phyloP scores from a whole-genome alignment of 1,284 basidiomycete species.

The Lentinus polychrous region DNA sequence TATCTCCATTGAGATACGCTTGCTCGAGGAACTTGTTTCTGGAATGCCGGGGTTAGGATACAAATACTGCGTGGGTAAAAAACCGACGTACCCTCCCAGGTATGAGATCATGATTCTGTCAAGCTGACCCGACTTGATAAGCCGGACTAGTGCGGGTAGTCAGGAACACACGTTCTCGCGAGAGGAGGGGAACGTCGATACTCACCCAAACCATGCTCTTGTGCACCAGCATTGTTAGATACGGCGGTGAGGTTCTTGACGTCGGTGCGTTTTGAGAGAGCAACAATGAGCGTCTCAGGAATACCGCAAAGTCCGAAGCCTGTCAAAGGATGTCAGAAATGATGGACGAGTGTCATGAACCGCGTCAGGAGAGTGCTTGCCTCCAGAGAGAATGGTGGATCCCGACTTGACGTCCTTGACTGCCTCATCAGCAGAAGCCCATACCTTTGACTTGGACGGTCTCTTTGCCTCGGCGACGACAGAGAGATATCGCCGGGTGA shows the following conservation, averaged over 20 bases:
- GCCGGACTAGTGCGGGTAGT: slow-evolving; percentile 44
- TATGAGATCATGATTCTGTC: slow-evolving; percentile 82
- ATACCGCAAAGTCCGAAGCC: slow-evolving; percentile 76
- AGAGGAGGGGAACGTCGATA: slow-evolving; percentile 1
- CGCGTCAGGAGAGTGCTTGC: slow-evolving; percentile 37
- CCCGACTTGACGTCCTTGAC: slow-evolving; percentile 79
- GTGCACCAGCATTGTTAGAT: slow-evolving; percentile 86
- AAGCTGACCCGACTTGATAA: slow-evolving; percentile 73
- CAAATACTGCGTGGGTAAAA: slow-evolving; percentile 2
- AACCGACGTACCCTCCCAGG: slow-evolving; percentile 62
- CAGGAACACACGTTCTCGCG: not conserved
- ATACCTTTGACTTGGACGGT: slow-evolving; percentile 67
- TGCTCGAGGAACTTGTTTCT: slow-evolving; percentile 74
- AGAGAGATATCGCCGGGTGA: slow-evolving; percentile 22
- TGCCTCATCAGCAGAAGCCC: slow-evolving; percentile 74
- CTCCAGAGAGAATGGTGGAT: slow-evolving; percentile 72
- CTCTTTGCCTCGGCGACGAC: slow-evolving; percentile 26
- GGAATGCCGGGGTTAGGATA: slow-evolving; percentile 8
- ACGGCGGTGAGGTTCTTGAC: slow-evolving; percentile 73
- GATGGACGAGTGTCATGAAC: not conserved
- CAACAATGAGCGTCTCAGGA: slow-evolving; percentile 79
- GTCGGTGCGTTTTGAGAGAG: slow-evolving; percentile 65
- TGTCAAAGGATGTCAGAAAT: slow-evolving; percentile 22
- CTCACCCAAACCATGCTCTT: slow-evolving; percentile 73
- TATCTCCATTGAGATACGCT: slow-evolving; percentile 75